Evolutionary conservation across 1,284 basidiomycete genomes (phyloP).

Genomic region (Austropuccinia psidii): DNA sequence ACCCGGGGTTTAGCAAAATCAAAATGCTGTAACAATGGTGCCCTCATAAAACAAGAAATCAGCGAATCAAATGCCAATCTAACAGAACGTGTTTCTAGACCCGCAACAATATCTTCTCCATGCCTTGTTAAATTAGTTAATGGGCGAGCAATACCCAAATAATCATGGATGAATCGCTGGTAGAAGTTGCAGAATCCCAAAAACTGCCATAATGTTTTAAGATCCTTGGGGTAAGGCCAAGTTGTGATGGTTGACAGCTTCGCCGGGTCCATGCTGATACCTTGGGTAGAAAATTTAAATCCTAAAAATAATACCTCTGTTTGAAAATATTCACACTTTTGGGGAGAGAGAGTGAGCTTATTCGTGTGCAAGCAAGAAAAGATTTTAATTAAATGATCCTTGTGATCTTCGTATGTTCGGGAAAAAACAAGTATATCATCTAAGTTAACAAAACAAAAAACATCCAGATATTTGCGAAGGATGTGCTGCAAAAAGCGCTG

Average conservation of each 20-base stretch:
- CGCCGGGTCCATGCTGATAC: neutral
- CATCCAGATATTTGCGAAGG: neutral
- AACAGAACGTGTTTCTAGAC: neutral
- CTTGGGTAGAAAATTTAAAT: neutral
- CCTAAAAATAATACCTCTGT: slow-evolving; percentile 7
- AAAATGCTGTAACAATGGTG: neutral
- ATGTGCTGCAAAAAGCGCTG: neutral
- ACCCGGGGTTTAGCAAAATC: neutral
- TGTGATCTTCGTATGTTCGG: neutral
- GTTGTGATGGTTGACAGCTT: slow-evolving; percentile 6
- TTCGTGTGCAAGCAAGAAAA: neutral
- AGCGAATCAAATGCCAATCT: neutral
- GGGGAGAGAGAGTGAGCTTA: neutral
- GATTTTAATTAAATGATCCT: neutral
- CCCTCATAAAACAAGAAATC: neutral
- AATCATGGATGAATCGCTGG: neutral
- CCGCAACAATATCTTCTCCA: neutral
- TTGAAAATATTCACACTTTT: neutral
- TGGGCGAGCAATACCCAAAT: neutral
- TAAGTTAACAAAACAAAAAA: slow-evolving; percentile 2
- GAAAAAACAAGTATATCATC: slow-evolving; percentile 21
- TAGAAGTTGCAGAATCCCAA: slow-evolving; percentile 23
- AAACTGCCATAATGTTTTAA: neutral
- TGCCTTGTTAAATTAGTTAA: neutral
- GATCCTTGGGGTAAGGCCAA: slow-evolving; percentile 1